phyloP scores from a whole-genome alignment of 257 asterid genomes.

The Osmanthus fragrans region DNA sequence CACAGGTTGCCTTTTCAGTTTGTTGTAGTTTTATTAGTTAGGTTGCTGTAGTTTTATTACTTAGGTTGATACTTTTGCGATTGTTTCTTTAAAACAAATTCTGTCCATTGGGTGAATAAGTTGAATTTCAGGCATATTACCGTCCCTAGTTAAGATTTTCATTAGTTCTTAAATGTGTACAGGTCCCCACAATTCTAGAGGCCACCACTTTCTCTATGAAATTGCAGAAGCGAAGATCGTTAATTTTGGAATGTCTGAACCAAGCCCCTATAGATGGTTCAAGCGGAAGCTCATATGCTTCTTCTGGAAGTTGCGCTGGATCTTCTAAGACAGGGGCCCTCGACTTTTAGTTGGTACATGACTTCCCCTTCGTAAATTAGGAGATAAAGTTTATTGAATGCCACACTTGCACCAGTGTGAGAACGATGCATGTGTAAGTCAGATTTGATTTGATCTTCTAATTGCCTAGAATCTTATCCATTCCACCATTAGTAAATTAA shows the following conservation, averaged over 20 bases:
- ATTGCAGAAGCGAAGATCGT: constrained; percentile 66
- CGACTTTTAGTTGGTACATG: constrained; percentile 55
- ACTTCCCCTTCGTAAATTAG: not conserved
- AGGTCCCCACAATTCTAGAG: constrained; percentile 84
- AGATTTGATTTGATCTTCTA: not conserved
- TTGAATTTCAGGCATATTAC: not conserved
- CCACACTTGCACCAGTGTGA: not conserved
- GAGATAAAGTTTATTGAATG: constrained; percentile 6
- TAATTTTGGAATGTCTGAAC: constrained; percentile 75
- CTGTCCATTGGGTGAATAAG: not conserved
- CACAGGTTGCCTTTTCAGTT: constrained; percentile 56
- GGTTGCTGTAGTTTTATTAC: constrained; percentile 1
- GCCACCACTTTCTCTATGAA: constrained; percentile 86
- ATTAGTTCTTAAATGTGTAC: constrained; percentile 13
- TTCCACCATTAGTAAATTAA: not conserved
- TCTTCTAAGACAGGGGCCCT: constrained; percentile 65
- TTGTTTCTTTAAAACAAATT: not conserved
- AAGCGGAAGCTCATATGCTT: constrained; percentile 71
- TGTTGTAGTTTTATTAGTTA: constrained; percentile 4
- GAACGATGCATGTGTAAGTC: not conserved
- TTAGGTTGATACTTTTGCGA: not conserved
- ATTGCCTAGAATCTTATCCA: not conserved
- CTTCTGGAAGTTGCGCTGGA: constrained; percentile 74
- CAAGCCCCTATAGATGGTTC: constrained; percentile 98
- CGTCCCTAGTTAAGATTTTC: not conserved